These are phyloP conservation scores for Diaporthe humulicola DNA, from an alignment of 2,329 filamentous ascomycete species.

Conservation along the genomic window DNA sequence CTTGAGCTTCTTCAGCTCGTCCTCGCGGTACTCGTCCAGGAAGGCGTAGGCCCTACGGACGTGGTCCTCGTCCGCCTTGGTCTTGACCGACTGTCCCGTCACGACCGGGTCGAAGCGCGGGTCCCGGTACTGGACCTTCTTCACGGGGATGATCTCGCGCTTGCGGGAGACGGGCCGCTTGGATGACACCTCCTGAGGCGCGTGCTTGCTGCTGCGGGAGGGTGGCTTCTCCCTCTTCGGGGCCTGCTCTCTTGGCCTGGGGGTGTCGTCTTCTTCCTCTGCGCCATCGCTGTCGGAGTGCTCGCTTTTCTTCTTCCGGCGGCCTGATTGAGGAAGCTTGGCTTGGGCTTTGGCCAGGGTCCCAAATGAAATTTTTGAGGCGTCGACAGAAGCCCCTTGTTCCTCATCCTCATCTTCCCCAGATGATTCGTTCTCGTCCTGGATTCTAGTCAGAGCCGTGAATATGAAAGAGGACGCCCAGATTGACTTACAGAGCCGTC, in stretches of 20 bases:
- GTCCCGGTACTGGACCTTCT: conserved; percentile 76
- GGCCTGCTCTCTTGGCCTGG: not conserved
- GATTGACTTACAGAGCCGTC: conserved; percentile 18
- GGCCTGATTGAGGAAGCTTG: conserved; percentile 61
- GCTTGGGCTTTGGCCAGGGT: conserved; percentile 90
- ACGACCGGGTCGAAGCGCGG: conserved; percentile 84
- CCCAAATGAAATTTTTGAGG: conserved; percentile 83
- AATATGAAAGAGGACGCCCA: not conserved
- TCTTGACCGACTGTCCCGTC: conserved; percentile 48
- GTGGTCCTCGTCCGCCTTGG: conserved; percentile 67
- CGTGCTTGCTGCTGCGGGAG: conserved; percentile 78
- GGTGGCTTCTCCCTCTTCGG: conserved; percentile 54
- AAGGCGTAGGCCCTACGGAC: conserved; percentile 85
- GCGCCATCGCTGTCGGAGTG: conserved; percentile 41
- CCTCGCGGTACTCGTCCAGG: conserved; percentile 85
- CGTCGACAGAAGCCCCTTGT: conserved; percentile 57
- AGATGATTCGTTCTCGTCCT: conserved; percentile 50
- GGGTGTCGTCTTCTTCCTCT: conserved; percentile 48
- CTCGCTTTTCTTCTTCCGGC: conserved; percentile 46
- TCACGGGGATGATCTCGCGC: conserved; percentile 75
- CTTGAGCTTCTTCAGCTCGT: conserved; percentile 84
- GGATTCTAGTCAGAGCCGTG: not conserved
- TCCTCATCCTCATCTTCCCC: conserved; percentile 48
- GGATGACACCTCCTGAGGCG: conserved; percentile 84
- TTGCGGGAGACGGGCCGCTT: conserved; percentile 87